Evolutionary conservation across 2,329 filamentous ascomycete species (phyloP).

Genomic region (Diaporthe capsici): DNA sequence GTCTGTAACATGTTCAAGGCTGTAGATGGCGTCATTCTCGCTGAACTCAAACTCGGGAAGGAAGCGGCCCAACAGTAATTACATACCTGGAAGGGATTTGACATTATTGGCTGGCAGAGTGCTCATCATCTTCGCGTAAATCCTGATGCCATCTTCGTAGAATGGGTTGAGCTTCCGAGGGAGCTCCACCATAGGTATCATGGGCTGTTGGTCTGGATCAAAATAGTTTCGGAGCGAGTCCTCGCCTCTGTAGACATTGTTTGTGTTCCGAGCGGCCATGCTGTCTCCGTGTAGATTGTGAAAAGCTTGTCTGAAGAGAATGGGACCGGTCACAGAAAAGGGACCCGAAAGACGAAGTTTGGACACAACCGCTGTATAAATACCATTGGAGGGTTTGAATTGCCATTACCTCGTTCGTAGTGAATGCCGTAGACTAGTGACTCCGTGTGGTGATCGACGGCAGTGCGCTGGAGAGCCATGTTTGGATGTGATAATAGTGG

Average conservation of each 20-base stretch:
- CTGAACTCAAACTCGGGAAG: rapidly evolving
- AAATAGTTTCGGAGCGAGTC: neutral
- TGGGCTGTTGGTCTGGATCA: neutral
- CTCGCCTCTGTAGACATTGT: neutral
- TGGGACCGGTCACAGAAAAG: no score
- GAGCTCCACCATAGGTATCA: conserved; percentile 12
- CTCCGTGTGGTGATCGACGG: neutral
- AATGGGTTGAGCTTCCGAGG: conserved; percentile 13
- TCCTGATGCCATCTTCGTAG: neutral
- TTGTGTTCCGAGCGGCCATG: neutral
- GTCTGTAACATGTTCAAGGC: conserved; percentile 10
- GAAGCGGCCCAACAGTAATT: no score
- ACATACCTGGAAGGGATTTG: neutral
- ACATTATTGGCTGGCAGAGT: conserved; percentile 7
- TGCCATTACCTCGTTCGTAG: no score
- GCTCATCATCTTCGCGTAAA: conserved; percentile 24
- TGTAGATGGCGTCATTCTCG: neutral
- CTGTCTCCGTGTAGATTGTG: no score
- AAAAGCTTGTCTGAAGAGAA: neutral
- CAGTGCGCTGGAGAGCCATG: neutral
- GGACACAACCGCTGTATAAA: neutral
- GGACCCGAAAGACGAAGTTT: no score
- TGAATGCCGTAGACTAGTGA: neutral
- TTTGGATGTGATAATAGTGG: neutral
- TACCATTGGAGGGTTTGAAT: neutral